Evolutionary conservation across 2,329 filamentous ascomycete genomes (phyloP), one percentile per base, ranked within the genome.

Genomic region (Fusarium bactridioides): DNA sequence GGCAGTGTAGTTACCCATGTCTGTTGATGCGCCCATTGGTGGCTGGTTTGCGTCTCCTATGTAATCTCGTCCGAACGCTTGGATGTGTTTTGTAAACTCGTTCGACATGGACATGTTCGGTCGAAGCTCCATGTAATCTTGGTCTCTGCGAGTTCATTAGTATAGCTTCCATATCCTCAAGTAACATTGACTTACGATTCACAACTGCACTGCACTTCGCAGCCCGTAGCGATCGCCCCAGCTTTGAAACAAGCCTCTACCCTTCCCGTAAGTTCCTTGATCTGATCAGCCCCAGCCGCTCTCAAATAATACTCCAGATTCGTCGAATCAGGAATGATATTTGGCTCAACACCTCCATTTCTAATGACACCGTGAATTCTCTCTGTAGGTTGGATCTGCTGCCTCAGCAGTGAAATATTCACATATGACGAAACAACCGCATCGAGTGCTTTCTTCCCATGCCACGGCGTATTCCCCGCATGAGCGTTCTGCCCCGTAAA

Each of bases 391-490:
- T 84, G 82, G 7, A 87, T 83, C 75, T 90, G 88, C 76, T 90
- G 88, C 2, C 89, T 84, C 10, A 90, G 80, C 1, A 87, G 81
- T 0, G 85, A 84, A 8, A 90, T 77, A 47, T 80, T 81, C 58
- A 83, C 84, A 70, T 87, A 87, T 1, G 82, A 84, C 0, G 83
- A 81, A 5, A 90, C 81, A 27, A 89, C 74, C 1, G 88, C 88
- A 71, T 91, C 89, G 1, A 90, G 83, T 0, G 89, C 88, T 74
- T 91, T 90, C 71, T 87, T 83, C 0, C 89, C 89, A 10, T 87
- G 82, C 88, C 88, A 90, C 0, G 88, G 89, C n/a, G 82, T 85
- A 7, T 85, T 84, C 1, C 86, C 88, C 0, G 88, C 88, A 70
- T 90, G 88, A 1, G 89, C 87, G 61, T 85, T 85, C 56, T 83